Evolutionary conservation across 1,139 yeast genomes (phyloP), one percentile per base, ranked within the genome.

Genomic region (Suhomyces choctaworum): DNA sequence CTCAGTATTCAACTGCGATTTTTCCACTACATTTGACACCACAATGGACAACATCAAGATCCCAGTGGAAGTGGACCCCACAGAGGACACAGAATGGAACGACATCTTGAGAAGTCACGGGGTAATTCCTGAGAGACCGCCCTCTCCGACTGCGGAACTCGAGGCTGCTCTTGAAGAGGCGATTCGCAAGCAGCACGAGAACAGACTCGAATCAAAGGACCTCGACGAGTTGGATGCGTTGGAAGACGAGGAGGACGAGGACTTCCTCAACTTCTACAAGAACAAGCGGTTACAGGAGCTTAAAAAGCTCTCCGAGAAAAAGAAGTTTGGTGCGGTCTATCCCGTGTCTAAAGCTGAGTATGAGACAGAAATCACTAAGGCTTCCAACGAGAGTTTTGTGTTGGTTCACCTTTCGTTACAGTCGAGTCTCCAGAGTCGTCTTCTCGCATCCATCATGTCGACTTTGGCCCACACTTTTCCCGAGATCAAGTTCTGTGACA

Each of bases 11-110:
- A n/a, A n/a, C n/a, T n/a, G n/a, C n/a, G n/a, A n/a, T n/a, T n/a
- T n/a, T n/a, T n/a, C n/a, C n/a, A n/a, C n/a, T n/a, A n/a, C n/a
- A n/a, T 17, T 17, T 8, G 15, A 10, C 29, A 4, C 21, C 29
- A 33, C 27, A 8, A 60, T 62, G 65, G 48, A 56, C 30, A 52
- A 67, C 45, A 50, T 63, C 38, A 69, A 71, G 51, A 66, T 83
- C 54, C 86, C 84, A 51, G 94, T 89, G 34, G 90, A 89, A 61
- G 97, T 90, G 37, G 90, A 92, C 62, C 97, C 96, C 23, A 79
- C 77, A 44, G 98, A 92, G 61, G 99, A 92, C 56, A 92, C 98
- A 1, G 98, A 92, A 60, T 92, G 99, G 98, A 92, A 92, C 57
- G 99, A 92, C 61, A 89, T 92, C 46, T 71, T 92, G 31, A 70